Conservation (phyloP, 352 stramenopile genomes). For the Globisporangium megalacanthum region DNA sequence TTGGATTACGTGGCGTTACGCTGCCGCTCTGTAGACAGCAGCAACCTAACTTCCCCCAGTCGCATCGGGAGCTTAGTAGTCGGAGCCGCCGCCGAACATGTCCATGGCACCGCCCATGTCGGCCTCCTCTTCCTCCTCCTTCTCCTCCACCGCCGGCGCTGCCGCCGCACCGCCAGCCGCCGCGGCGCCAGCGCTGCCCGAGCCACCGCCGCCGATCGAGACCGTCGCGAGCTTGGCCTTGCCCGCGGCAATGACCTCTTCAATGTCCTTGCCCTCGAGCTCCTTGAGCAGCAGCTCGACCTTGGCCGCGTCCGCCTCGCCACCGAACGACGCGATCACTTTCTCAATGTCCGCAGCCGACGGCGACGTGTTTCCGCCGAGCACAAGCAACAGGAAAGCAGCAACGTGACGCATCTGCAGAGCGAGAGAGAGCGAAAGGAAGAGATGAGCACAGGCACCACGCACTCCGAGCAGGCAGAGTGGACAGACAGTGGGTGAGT, state of each 20-base stretch:
- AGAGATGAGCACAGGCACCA: background rate
- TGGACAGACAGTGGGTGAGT: background rate
- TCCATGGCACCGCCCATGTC: slow-evolving; percentile 77
- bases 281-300: slow-evolving; percentile 82
- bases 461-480: no score
- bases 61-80: slow-evolving; percentile 57
- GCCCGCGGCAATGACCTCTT: slow-evolving; percentile 80
- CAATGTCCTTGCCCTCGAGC: slow-evolving; percentile 86
- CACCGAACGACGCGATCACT: slow-evolving; percentile 78
- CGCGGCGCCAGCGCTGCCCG: slow-evolving; percentile 29
- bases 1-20: slow-evolving; percentile 54
- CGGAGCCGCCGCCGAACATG: slow-evolving; percentile 80
- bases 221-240: slow-evolving; percentile 83
- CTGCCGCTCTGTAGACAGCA: slow-evolving; percentile 4
- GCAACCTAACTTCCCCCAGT: slow-evolving; percentile 1
- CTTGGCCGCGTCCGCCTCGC: slow-evolving; percentile 73
- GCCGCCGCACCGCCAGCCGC: slow-evolving; percentile 26
- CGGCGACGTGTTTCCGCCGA: slow-evolving; percentile 78
- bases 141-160: slow-evolving; percentile 40
- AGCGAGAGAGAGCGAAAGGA: background rate
- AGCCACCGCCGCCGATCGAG: slow-evolving; percentile 54
- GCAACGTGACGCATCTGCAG: slow-evolving; percentile 89
- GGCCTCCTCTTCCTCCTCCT: slow-evolving; percentile 77
- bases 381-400: slow-evolving; percentile 86
- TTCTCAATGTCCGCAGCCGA: slow-evolving; percentile 78